These are phyloP conservation scores for Musa troglodytarum DNA, from an alignment of 176 grass and related monocot genomes.

Conservation along the genomic window DNA sequence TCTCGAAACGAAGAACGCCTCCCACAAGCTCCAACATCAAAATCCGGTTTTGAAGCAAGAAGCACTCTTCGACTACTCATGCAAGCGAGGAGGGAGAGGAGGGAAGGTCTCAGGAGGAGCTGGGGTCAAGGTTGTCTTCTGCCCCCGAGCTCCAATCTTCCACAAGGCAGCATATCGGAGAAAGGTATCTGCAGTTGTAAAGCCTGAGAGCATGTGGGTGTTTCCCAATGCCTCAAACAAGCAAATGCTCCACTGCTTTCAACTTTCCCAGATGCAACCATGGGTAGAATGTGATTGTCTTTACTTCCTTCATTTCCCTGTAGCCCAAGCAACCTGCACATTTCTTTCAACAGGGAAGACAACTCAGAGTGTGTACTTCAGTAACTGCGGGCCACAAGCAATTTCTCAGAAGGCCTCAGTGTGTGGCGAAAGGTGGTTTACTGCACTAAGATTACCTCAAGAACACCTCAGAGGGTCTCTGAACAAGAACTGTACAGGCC, in stretches of 20 bases:
- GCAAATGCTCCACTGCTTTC: conserved; percentile 1
- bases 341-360: not conserved
- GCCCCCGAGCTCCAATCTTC: not conserved
- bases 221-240: not conserved
- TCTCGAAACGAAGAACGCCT: not conserved
- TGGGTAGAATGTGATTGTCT: not conserved
- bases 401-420: too few relatives aligned
- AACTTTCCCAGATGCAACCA: not conserved
- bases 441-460: too few relatives aligned
- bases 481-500: too few relatives aligned
- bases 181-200: not conserved
- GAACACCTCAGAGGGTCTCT: too few relatives aligned
- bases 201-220: conserved; percentile 9
- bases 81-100: not conserved
- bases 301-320: not conserved
- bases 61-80: not conserved
- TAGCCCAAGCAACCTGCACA: not conserved
- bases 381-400: too few relatives aligned
- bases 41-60: not conserved
- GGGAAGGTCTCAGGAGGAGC: not conserved
- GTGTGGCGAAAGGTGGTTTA: too few relatives aligned
- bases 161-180: not conserved
- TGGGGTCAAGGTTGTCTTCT: not conserved
- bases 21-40: not conserved
- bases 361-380: too few relatives aligned